Evolutionary conservation across 1,284 basidiomycete genomes (phyloP), one percentile per base, ranked within the genome.

Genomic region (Malassezia arunalokei): DNA sequence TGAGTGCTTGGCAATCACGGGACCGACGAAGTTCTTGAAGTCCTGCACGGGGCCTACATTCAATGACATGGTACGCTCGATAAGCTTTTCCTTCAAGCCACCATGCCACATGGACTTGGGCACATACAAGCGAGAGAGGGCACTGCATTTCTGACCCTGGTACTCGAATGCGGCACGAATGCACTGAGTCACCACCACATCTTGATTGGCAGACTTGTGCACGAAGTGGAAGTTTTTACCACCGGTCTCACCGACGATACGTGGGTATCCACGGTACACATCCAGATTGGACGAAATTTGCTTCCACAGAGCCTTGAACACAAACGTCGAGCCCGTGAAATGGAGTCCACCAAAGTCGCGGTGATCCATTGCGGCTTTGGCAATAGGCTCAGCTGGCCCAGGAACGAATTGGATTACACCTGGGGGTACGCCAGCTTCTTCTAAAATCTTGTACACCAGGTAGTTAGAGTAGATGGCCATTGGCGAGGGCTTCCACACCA

Each of bases 211-310:
- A 12, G 83, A 84, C 49, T 81, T 78, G 76, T 96, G 92, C 46
- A 96, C 79, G 51, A 98, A 68, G 77, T 96, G 92, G 80, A 92
- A 96, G 79, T 98, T 96, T 80, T 98, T 98, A 57, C 92, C 91
- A 49, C 90, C 87, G 66, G 75, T 75, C 62, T 96, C 91, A 30
- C 91, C 91, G 9, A 98, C 91, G 58, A 99, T 86, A 63, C 92
- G 80, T 1, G 94, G 92, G 77, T 95, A 98, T 78, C 80, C 73
- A 87, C 87, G 60, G 57, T 72, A 70, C 53, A 61, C 52, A 95
- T 73, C 70, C 37, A 71, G 54, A 77, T 96, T 94, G 64, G 76
- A 73, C 6, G 85, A 85, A 66, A 98, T 94, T 73, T 92, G 83
- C 77, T 90, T 92, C 92, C 92, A 99, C 40, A 99, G 81, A 84